Evolutionary conservation across 345 rosid genomes (phyloP), one percentile per base, ranked within the genome.

Genomic region (Angophora floribunda): DNA sequence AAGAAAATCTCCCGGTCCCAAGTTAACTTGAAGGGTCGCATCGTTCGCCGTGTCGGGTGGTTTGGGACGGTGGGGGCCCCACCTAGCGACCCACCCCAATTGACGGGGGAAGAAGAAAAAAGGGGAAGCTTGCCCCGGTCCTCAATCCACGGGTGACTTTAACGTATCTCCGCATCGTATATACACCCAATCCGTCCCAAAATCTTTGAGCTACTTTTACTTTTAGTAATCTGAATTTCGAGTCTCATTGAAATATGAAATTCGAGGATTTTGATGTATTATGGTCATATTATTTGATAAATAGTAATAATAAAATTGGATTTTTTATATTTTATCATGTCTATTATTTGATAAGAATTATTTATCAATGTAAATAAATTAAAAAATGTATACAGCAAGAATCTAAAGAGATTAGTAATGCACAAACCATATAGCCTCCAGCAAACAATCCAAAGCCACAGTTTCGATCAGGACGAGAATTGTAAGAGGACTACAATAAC

Each of bases 231-330:
- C 19, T 65, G 8, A 4, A 30, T 14, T 67, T 67, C 2, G 3
- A 15, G 79, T 4, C 21, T 0, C 6, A 6, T 30, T 0, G 30
- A 1, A 2, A 30, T 1, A 19, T 65, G 11, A 15, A 30, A 17
- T 9, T 65, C 5, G 10, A 8, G 1, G 5, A 30, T 67, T 67
- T 8, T 32, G 22, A 1, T 32, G 0, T 67, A 4, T 16, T 11
- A 0, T 67, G 41, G 14, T 67, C 1, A 0, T 36, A 5, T 61
- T 61, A 61, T 0, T 12, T 13, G 0, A 1, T 13, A 0, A 63
- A 63, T 2, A 7, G 1, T 1, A 13, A 6, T 3, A 13, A 65
- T 65, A 65, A 65, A 4, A 3, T 65, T 4, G 2, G 4, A 36
- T 36, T 36, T 36, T 36, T 36, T 36, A 36, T 36, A 36, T 36